phyloP scores from a whole-genome alignment of 2,329 filamentous ascomycete species.

The Fusarium duplospermum region DNA sequence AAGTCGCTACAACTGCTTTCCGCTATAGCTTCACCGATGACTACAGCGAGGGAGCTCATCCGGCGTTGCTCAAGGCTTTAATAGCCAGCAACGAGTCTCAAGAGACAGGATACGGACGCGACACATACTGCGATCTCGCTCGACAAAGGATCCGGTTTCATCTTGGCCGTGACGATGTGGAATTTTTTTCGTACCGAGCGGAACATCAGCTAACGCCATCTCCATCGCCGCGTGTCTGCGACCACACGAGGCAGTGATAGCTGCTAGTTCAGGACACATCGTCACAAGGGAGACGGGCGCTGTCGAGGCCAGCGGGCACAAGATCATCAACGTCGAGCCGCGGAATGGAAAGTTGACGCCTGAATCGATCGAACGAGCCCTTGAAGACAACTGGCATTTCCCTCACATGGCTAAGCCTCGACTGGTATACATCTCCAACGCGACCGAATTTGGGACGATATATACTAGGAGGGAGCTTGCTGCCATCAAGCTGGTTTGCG shows the following conservation, averaged over 20 bases:
- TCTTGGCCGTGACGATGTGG: constrained; percentile 55
- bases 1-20: constrained; percentile 24
- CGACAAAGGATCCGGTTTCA: constrained; percentile 54
- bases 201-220: constrained; percentile 64
- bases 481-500: constrained; percentile 57
- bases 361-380: constrained; percentile 52
- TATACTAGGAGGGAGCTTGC: constrained; percentile 57
- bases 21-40: constrained; percentile 63
- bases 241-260: constrained; percentile 63
- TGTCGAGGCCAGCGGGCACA: constrained; percentile 63
- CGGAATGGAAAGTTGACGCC: constrained; percentile 61
- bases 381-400: constrained; percentile 62
- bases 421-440: constrained; percentile 64
- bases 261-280: constrained; percentile 61
- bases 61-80: constrained; percentile 59
- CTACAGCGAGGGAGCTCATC: constrained; percentile 64
- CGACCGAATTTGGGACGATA: constrained; percentile 62
- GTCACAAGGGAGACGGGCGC: constrained; percentile 62
- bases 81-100: constrained; percentile 57
- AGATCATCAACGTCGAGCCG: constrained; percentile 61
- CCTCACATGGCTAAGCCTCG: constrained; percentile 64
- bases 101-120: constrained; percentile 60
- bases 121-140: constrained; percentile 57
- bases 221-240: constrained; percentile 63
- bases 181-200: constrained; percentile 64